These are phyloP conservation scores for Suillus brevipes DNA, from an alignment of 768 basidiomycete genomes.

Conservation along the genomic window DNA sequence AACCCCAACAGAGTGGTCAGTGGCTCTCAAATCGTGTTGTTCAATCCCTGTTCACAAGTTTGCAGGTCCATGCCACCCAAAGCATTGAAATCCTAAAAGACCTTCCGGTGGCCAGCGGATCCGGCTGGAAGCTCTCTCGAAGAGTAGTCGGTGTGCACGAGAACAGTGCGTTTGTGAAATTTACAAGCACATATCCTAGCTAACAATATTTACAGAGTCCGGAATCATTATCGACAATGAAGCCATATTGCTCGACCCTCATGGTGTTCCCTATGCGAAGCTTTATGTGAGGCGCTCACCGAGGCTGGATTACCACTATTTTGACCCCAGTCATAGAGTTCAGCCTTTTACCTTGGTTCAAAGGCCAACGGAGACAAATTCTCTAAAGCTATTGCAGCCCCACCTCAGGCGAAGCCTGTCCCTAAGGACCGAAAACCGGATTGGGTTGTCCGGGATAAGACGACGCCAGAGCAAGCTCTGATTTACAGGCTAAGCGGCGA, in stretches of 20 bases:
- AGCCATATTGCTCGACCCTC: slow-evolving; percentile 58
- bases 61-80: slow-evolving; percentile 76
- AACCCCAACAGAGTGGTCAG: slow-evolving; percentile 71
- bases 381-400: slow-evolving; percentile 58
- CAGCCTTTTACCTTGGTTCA: slow-evolving; percentile 70
- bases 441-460: slow-evolving; percentile 61
- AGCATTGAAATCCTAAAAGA: slow-evolving; percentile 77
- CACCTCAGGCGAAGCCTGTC: slow-evolving; percentile 59
- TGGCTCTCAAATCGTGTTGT: slow-evolving; percentile 3
- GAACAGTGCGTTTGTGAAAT: slow-evolving; percentile 59
- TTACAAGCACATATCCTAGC: background rate
- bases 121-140: slow-evolving; percentile 74
- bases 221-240: slow-evolving; percentile 75
- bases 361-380: slow-evolving; percentile 64
- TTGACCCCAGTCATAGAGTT: slow-evolving; percentile 39
- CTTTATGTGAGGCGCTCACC: slow-evolving; percentile 50
- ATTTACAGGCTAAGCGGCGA: slow-evolving; percentile 76
- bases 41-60: background rate
- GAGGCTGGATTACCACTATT: background rate
- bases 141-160: slow-evolving; percentile 72
- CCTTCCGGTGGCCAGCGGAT: slow-evolving; percentile 73
- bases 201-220: slow-evolving; percentile 47
- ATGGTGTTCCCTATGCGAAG: slow-evolving; percentile 58
- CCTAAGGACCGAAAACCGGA: slow-evolving; percentile 63
- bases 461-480: slow-evolving; percentile 64